phyloP scores from a whole-genome alignment of 331 rosid genomes.

The Rosa hybrid region DNA sequence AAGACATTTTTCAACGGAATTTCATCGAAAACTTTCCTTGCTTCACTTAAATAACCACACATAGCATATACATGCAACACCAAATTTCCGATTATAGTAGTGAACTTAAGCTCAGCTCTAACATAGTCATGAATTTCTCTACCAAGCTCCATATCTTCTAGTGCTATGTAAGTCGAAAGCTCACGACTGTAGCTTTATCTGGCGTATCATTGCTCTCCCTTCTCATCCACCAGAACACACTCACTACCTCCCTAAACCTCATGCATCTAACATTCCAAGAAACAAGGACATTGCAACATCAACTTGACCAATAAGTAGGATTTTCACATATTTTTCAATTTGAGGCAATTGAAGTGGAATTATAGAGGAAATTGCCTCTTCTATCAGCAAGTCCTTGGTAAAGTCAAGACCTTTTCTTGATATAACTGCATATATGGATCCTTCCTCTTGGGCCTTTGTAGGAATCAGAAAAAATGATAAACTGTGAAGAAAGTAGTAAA shows the following conservation, averaged over 20 bases:
- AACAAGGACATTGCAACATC: conserved; percentile 4
- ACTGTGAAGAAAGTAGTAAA: background rate
- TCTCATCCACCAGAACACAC: conserved; percentile 45
- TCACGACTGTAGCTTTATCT: conserved; percentile 62
- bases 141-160: conserved; percentile 58
- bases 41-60: conserved; percentile 52
- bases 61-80: conserved; percentile 69
- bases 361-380: conserved; percentile 54
- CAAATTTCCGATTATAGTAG: conserved; percentile 50
- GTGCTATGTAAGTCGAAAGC: conserved; percentile 59
- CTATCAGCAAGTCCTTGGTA: conserved; percentile 63
- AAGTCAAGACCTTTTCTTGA: conserved; percentile 78
- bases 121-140: conserved; percentile 55
- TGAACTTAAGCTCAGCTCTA: conserved; percentile 39
- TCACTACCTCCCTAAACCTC: conserved; percentile 56
- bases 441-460: conserved; percentile 46
- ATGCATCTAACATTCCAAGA: conserved; percentile 75
- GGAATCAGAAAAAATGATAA: conserved; percentile 38
- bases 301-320: conserved; percentile 45
- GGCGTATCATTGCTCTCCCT: conserved; percentile 51
- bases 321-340: conserved; percentile 52
- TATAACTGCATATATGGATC: conserved; percentile 59
- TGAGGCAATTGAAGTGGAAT: conserved; percentile 60
- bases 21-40: conserved; percentile 50
- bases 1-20: conserved; percentile 53